phyloP scores from a whole-genome alignment of 192 early-diverging fungal species.

The Gaertneriomyces semiglobifer region DNA sequence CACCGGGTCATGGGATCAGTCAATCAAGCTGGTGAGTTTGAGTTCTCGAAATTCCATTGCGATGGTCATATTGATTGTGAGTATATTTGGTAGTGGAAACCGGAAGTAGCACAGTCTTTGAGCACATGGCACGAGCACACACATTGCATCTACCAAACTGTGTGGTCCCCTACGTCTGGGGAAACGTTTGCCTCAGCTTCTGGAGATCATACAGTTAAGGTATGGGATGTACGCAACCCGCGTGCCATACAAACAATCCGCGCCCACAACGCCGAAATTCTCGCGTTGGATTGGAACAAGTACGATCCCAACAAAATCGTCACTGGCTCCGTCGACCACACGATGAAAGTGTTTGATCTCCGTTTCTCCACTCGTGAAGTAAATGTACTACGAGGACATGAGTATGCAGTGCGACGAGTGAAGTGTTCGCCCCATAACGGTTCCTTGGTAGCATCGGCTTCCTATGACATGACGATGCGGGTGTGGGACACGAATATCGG shows the following conservation, averaged over 20 bases:
- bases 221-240: conserved; percentile 85
- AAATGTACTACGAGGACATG: conserved; percentile 76
- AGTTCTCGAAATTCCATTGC: neutral
- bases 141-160: conserved; percentile 85
- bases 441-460: conserved; percentile 73
- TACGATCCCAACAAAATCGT: conserved; percentile 80
- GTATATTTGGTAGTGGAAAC: conserved; percentile 69
- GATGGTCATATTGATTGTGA: neutral
- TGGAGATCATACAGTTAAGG: conserved; percentile 84
- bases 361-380: conserved; percentile 72
- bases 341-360: conserved; percentile 89
- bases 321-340: conserved; percentile 85
- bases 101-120: conserved; percentile 70
- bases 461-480: conserved; percentile 96
- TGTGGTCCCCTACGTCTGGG: conserved; percentile 76
- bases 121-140: conserved; percentile 86
- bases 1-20: conserved; percentile 91
- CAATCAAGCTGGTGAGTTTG: conserved; percentile 81
- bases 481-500: conserved; percentile 75
- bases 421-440: conserved; percentile 90
- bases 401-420: conserved; percentile 87
- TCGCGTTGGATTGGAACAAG: conserved; percentile 98
- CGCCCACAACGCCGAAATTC: conserved; percentile 82
- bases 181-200: conserved; percentile 84
- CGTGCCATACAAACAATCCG: conserved; percentile 40